phyloP scores from a whole-genome alignment of 2,329 filamentous ascomycete species.

The Sporothrix brasiliensis region DNA sequence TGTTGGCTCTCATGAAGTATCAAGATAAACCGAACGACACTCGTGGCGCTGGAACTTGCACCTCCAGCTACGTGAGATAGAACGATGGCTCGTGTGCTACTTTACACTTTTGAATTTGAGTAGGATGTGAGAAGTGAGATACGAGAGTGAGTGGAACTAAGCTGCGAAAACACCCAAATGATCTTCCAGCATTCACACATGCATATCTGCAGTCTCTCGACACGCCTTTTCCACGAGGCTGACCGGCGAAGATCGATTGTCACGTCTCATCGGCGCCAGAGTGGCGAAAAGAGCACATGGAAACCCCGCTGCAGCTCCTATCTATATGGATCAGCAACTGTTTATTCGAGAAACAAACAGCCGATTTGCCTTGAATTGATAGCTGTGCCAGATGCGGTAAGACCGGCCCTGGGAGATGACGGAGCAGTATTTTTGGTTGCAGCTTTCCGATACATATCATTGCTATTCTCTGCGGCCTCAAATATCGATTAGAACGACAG shows the following conservation, averaged over 20 bases:
- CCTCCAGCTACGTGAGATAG: not conserved
- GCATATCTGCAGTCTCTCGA: not conserved
- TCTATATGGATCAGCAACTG: not conserved
- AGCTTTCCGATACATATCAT: not conserved
- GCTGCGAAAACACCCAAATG: no score
- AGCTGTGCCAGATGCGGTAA: not conserved
- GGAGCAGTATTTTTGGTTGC: not conserved
- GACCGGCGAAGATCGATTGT: not conserved
- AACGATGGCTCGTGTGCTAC: not conserved
- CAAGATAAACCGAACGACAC: not conserved
- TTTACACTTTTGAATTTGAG: no score
- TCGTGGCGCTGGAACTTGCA: not conserved
- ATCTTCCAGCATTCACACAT: not conserved
- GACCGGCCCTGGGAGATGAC: not conserved
- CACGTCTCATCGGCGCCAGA: not conserved
- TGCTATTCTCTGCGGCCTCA: not conserved
- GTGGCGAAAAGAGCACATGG: not conserved
- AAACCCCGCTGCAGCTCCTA: not conserved
- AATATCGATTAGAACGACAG: slow-evolving; percentile 1
- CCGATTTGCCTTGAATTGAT: not conserved
- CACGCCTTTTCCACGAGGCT: slow-evolving; percentile 1
- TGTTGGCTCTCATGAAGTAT: not conserved
- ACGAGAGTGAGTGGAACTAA: no score
- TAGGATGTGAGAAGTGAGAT: no score
- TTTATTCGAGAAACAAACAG: no score